These are phyloP conservation scores for Crithidia thermophila DNA, from an alignment of 208 protist species.

Conservation along the genomic window DNA sequence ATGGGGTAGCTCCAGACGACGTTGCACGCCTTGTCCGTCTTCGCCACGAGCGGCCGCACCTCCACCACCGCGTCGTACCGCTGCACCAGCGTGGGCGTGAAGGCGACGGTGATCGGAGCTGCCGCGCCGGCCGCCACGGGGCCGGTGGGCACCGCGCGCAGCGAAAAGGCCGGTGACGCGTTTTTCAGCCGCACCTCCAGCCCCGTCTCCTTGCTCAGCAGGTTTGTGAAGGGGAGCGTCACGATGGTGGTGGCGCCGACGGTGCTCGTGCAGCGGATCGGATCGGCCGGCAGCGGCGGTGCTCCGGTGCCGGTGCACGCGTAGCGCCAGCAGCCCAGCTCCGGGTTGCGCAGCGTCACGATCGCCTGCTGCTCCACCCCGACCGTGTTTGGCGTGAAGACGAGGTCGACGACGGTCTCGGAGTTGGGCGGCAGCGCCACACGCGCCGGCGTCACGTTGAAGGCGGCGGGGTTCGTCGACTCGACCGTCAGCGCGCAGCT, in stretches of 20 bases:
- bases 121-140: conserved; percentile 47
- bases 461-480: conserved; percentile 72
- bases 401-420: conserved; percentile 59
- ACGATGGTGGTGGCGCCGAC: conserved; percentile 46
- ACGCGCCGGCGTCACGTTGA: conserved; percentile 43
- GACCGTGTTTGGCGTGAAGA: conserved; percentile 83
- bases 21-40: conserved; percentile 28
- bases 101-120: conserved; percentile 59
- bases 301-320: conserved; percentile 65
- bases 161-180: conserved; percentile 36
- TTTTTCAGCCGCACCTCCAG: conserved; percentile 39
- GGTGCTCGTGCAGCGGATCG: conserved; percentile 49
- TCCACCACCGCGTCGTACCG: conserved; percentile 59
- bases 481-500: conserved; percentile 59
- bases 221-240: conserved; percentile 74
- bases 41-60: conserved; percentile 44
- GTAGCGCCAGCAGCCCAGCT: conserved; percentile 87
- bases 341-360: conserved; percentile 63
- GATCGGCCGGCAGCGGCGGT: conserved; percentile 49
- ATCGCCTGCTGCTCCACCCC: conserved; percentile 47
- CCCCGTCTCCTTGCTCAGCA: conserved; percentile 56
- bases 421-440: conserved; percentile 58
- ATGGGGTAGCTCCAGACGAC: conserved; percentile 84
- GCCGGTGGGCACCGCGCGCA: conserved; percentile 25
- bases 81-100: conserved; percentile 64